phyloP scores from a whole-genome alignment of 345 rosid species.

The Moringa oleifera region DNA sequence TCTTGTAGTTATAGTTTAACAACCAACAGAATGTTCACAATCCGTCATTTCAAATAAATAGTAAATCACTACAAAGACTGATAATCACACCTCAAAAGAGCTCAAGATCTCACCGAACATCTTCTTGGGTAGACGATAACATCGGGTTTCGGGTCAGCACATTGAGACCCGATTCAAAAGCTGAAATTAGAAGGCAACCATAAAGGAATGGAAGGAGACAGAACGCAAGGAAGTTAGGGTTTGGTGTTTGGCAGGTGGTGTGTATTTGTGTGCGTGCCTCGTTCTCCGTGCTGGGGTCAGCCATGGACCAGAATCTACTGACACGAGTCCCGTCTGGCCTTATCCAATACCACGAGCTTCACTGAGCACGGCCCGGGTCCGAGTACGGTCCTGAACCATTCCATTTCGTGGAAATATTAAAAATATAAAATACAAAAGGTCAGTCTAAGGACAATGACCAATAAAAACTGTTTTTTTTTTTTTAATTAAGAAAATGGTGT shows the following conservation, averaged over 20 bases:
- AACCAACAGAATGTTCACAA: background rate
- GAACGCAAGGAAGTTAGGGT: background rate
- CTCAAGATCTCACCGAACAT: background rate
- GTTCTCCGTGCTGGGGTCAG: constrained; percentile 3
- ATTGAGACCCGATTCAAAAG: background rate
- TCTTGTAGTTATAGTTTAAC: constrained; percentile 3
- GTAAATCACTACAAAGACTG: background rate
- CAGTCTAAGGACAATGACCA: no score
- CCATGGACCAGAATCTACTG: constrained; percentile 7
- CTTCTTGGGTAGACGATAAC: background rate
- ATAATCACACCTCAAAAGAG: constrained; percentile 1
- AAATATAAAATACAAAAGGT: no score
- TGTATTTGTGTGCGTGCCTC: constrained; percentile 3
- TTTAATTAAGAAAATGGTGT: no score
- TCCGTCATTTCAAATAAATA: background rate
- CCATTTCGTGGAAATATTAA: no score
- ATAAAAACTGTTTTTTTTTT: no score
- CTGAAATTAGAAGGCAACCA: background rate
- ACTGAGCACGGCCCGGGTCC: background rate
- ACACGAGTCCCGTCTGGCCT: constrained; percentile 19
- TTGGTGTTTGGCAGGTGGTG: background rate
- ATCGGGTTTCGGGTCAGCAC: constrained; percentile 4
- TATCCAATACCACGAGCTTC: constrained; percentile 16
- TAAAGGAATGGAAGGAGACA: background rate
- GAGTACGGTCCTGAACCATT: no score